phyloP scores from a whole-genome alignment of 805 yeast genomes.

The Kurtzmaniella fragi region DNA sequence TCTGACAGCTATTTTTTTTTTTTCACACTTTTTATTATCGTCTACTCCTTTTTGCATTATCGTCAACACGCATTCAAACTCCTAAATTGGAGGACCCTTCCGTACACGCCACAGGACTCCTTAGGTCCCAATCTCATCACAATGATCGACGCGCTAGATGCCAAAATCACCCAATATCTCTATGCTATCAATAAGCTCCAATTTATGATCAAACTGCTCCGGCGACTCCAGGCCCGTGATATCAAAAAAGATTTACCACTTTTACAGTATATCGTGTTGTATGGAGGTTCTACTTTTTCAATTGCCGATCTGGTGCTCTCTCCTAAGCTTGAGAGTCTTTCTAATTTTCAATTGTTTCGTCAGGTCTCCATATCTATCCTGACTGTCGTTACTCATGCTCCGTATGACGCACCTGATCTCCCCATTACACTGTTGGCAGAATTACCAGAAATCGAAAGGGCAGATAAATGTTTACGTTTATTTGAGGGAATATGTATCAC shows the following conservation, averaged over 20 bases:
- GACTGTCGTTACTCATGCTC: slow-evolving; percentile 29
- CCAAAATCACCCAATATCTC: slow-evolving; percentile 54
- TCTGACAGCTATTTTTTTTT: too few species aligned
- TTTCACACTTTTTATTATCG: too few species aligned
- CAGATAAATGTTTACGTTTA: slow-evolving; percentile 22
- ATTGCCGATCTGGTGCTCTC: slow-evolving; percentile 31
- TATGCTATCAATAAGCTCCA: slow-evolving; percentile 47
- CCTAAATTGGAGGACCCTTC: too few species aligned
- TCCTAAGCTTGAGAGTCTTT: slow-evolving; percentile 21
- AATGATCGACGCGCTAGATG: slow-evolving; percentile 45
- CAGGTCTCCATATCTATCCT: slow-evolving; percentile 22
- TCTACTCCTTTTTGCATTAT: too few species aligned
- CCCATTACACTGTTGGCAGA: slow-evolving; percentile 24
- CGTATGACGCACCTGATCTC: slow-evolving; percentile 37
- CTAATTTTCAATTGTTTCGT: slow-evolving; percentile 23
- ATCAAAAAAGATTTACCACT: slow-evolving; percentile 17
- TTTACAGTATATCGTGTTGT: slow-evolving; percentile 30
- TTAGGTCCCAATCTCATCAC: too few species aligned
- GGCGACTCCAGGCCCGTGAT: slow-evolving; percentile 15
- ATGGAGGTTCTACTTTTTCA: slow-evolving; percentile 28
- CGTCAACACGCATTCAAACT: too few species aligned
- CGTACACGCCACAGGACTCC: too few species aligned
- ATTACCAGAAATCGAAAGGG: slow-evolving; percentile 20
- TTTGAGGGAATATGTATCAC: slow-evolving; percentile 21
- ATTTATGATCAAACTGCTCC: slow-evolving; percentile 29